Evolutionary conservation across 2,329 filamentous ascomycete genomes (phyloP), one percentile per base, ranked within the genome.

Genomic region (Madurella fahalii): DNA sequence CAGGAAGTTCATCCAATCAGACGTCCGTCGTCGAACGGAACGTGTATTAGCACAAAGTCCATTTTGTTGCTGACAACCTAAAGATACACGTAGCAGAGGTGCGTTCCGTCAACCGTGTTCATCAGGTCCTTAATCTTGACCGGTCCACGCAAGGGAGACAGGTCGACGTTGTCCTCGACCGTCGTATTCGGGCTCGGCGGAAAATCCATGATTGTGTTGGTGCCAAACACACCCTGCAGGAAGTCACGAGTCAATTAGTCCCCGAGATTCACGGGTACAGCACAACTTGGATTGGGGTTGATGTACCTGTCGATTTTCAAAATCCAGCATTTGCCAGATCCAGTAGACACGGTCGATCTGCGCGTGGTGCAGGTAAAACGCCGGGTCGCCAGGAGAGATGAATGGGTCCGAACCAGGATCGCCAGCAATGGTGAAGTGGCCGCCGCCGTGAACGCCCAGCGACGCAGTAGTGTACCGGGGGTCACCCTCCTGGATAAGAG

Each of bases 21-120:
- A 25, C 7, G 7, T 25, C 25, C 25, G 3, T 25, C 25, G 7
- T 25, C 25, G 7, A 25, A 7, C 25, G 25, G 25, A 25, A 7
- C 25, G 25, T 25, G 25, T 4, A n/a, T n/a, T n/a, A 25, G 25
- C 25, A 7, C 25, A 25, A 25, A 25, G 7, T 7, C 4, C 25
- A 25, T 25, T 25, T 3, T 25, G 25, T 37, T 37, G 9, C 9
- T 37, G 34, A 9, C 31, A 37, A 37, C 2, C 34, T 63, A 73
- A 50, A 70, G 61, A 48, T 78, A 77, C 25, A 77, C 68, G 57
- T 77, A 77, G 52, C 75, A 78, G 47, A 76, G 70, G 4, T 72
- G 72, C 5, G 44, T 20, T 20, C 69, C 72, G 12, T 65, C 70
- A 4, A 69, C 62, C 0, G 74, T 77, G 52, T 69, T 71, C 58